These are phyloP conservation scores for Blastocystis hominis DNA, from an alignment of 352 stramenopile species.

Conservation along the genomic window DNA sequence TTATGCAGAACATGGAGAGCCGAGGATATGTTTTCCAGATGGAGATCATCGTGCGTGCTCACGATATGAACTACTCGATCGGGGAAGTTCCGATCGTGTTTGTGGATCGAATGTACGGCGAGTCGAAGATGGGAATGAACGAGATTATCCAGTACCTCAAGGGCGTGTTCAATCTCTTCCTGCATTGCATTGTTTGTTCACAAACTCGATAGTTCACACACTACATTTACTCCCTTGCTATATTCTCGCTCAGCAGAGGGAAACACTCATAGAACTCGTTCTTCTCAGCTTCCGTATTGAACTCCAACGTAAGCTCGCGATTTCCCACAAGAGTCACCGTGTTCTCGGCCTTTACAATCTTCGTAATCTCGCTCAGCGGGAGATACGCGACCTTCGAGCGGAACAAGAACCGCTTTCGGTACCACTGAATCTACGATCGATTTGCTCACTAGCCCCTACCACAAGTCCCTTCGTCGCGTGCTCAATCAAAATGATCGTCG, in stretches of 20 bases:
- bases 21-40: conserved; percentile 96
- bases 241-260: not conserved
- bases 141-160: conserved; percentile 94
- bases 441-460: not conserved
- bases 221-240: conserved; percentile 27
- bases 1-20: conserved; percentile 77
- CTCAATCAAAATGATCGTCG: conserved; percentile 7
- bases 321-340: not conserved
- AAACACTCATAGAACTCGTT: conserved; percentile 53
- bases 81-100: conserved; percentile 92
- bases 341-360: not conserved
- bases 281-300: conserved; percentile 17
- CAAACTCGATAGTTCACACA: too few species aligned
- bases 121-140: conserved; percentile 89
- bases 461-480: not conserved
- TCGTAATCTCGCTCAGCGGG: conserved; percentile 2
- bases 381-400: not conserved
- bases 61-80: conserved; percentile 78
- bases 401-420: conserved; percentile 37
- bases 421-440: conserved; percentile 32
- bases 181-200: not conserved
- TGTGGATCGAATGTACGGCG: conserved; percentile 93
- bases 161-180: conserved; percentile 37
- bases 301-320: conserved; percentile 9
- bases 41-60: conserved; percentile 90